A percentile compares a stretch with the other conserved stretches of the same genome.
Evolutionary conservation across 1,139 yeast genomes (phyloP).

Genomic region (Yamadazyma trypodendri): DNA sequence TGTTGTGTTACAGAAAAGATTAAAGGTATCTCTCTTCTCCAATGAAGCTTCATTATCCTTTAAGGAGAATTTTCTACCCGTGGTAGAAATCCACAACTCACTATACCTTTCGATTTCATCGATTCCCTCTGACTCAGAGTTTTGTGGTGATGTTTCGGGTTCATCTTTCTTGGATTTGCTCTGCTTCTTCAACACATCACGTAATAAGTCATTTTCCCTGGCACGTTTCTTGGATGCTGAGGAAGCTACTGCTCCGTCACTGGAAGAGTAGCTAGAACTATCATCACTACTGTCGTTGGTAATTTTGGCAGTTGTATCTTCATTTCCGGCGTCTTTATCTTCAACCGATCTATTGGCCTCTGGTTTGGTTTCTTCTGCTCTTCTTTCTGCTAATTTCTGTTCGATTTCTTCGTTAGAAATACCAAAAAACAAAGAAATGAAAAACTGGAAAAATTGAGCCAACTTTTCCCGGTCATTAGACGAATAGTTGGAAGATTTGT

Average conservation of each 20-base stretch:
- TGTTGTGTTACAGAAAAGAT: constrained; percentile 87
- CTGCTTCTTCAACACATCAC: constrained; percentile 73
- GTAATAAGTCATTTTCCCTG: constrained; percentile 65
- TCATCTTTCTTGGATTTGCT: constrained; percentile 48
- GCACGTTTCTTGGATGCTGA: constrained; percentile 44
- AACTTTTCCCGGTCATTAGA: constrained; percentile 78
- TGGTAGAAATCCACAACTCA: constrained; percentile 62
- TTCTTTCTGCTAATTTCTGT: constrained; percentile 23
- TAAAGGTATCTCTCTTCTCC: constrained; percentile 51
- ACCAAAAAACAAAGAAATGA: constrained; percentile 68
- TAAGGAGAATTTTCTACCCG: constrained; percentile 34
- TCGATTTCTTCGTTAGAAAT: constrained; percentile 38
- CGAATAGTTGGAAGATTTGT: constrained; percentile 72
- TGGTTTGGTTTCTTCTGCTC: constrained; percentile 12
- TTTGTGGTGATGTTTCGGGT: constrained; percentile 31
- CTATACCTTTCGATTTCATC: constrained; percentile 59
- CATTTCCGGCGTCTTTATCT: constrained; percentile 9
- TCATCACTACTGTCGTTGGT: constrained; percentile 4
- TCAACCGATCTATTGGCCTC: constrained; percentile 6
- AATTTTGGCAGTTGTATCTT: not conserved
- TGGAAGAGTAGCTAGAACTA: constrained; percentile 5
- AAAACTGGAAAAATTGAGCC: constrained; percentile 68
- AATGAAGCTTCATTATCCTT: constrained; percentile 22
- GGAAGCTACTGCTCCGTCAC: constrained; percentile 9
- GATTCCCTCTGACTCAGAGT: constrained; percentile 33